Evolutionary conservation across 164 flowering plant genomes (phyloP), one percentile per base, ranked within the genome.

Genomic region (Vitis rotundifolia): DNA sequence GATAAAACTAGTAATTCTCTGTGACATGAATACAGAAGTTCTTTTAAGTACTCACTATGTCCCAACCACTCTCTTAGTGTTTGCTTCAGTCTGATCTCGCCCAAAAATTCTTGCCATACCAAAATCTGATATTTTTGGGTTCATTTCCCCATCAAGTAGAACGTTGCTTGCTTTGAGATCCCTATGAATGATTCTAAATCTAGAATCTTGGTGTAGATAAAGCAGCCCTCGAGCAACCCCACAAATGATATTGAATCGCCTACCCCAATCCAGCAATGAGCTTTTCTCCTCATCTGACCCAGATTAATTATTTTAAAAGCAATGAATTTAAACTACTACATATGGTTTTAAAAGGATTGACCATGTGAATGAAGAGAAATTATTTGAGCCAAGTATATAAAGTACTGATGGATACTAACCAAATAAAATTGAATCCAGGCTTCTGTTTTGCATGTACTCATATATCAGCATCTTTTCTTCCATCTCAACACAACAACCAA

Each of bases 61-160:
- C 71, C 95, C 95, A 11, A 88, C 93, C 0, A 90, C 87, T 73
- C 84, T 82, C 19, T 50, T 79, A 1, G 95, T 88, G 28, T 75
- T 86, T 11, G 78, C 86, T 72, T 84, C 85, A 1, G 77, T 78
- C 68, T 84, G 83, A 68, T 87, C 86, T 22, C 74, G 64, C 26
- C 85, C 88, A 61, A 90, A 88, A 15, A 85, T 83, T 70, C 90
- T 80, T 3, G 94, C 91, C 88, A 86, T 81, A 51, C 94, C 94
- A 73, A 89, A 90, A 67, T 90, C 95, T 19, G 95, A 87, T 48
- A 90, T 88, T 73, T 88, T 90, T 0, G 95, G 92, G 59, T 75
- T 81, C 88, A 84, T 70, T 0, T 90, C 81, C 9, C 73, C 78
- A 67, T 90, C 95, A 1, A 89, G 84, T 11, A 89, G 69, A 69